Base-by-base conservation (phyloP, 2,329 filamentous ascomycete genomes). In the Tothia fuscella region DNA sequence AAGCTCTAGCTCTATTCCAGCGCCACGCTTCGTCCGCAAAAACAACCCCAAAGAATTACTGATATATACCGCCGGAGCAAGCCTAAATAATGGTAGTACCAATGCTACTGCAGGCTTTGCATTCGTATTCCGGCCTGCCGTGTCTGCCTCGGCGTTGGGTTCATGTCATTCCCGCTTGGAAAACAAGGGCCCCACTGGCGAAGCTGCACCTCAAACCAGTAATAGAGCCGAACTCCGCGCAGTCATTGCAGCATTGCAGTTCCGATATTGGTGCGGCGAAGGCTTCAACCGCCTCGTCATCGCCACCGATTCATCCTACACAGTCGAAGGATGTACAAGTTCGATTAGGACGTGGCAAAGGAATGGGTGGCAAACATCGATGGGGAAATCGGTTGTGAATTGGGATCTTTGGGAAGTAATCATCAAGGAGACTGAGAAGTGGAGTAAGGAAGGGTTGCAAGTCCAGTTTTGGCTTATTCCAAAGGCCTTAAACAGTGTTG, bases 151-250 rank as follows among this genome's bases (percentile, higher is more conserved):
- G 28, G 7, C 13, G 17, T 3, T 48, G 48, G 12, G 42, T 50
- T 21, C 47, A 46, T 4, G 50, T 21, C 47, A 46, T 4, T 59
- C 55, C 40, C 61, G 58, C 12, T 57, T 72, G 4, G 69, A 73
- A 51, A 50, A 47, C 3, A 41, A 54, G 26, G 67, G 70, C 0
- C 67, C 66, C 3, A 64, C 53, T 36, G 65, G 62, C 10, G 53
- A 62, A 12, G 41, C 13, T 0, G 43, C 51, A 30, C 38, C 47
- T 6, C 65, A 68, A 45, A 73, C 61, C 16, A 73, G 62, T 56
- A 71, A 74, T 47, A 62, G 72, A 4, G 73, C 73, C 3, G 69
- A 75, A 51, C 62, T 77, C 5, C 71, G 71, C 12, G 71, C 71
- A 5, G 67, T 67, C 4, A 65, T 74, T 35, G 67, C 61, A 4